Percentiles rank a stretch among this genome's conserved stretches.
phyloP scores from a whole-genome alignment of 2,329 filamentous ascomycete genomes.

The Fonsecaea erecta region DNA sequence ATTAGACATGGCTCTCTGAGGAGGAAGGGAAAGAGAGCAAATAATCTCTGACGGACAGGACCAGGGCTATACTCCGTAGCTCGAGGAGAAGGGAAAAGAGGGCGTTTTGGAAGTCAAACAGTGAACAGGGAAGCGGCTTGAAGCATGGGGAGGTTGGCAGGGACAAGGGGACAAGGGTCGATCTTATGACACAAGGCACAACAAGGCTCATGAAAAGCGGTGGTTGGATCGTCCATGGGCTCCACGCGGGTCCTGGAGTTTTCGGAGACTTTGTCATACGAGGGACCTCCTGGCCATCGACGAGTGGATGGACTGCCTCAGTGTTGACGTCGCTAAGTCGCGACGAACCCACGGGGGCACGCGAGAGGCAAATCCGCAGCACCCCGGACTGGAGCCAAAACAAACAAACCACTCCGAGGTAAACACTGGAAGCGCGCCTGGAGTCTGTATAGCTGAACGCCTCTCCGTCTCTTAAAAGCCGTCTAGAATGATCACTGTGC shows the following conservation, averaged over 20 bases:
- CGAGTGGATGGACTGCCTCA: slow-evolving; percentile 7
- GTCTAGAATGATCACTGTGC: neutral
- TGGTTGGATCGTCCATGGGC: slow-evolving; percentile 18
- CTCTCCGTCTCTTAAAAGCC: neutral
- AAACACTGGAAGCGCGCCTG: slow-evolving; percentile 8
- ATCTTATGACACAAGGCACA: slow-evolving; percentile 23
- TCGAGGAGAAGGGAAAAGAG: slow-evolving; percentile 21
- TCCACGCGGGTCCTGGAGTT: slow-evolving; percentile 19
- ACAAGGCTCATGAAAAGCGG: slow-evolving; percentile 15
- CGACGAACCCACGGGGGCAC: neutral
- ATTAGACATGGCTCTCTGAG: slow-evolving; percentile 11
- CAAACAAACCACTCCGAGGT: slow-evolving; percentile 3
- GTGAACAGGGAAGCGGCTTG: slow-evolving; percentile 27
- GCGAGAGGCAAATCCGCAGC: neutral
- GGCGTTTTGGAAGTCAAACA: slow-evolving; percentile 29
- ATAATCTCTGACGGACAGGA: slow-evolving; percentile 25
- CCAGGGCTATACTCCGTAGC: slow-evolving; percentile 16
- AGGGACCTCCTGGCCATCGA: slow-evolving; percentile 6
- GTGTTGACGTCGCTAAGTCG: slow-evolving; percentile 14
- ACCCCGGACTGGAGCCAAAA: slow-evolving; percentile 5
- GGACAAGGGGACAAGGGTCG: slow-evolving; percentile 12
- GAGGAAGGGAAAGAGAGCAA: slow-evolving; percentile 13
- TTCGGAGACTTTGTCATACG: slow-evolving; percentile 18
- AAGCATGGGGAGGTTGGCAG: slow-evolving; percentile 5
- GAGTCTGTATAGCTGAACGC: neutral